These are phyloP conservation scores for Yarrowia sp. DNA, from an alignment of 805 yeast genomes.

Conservation along the genomic window DNA sequence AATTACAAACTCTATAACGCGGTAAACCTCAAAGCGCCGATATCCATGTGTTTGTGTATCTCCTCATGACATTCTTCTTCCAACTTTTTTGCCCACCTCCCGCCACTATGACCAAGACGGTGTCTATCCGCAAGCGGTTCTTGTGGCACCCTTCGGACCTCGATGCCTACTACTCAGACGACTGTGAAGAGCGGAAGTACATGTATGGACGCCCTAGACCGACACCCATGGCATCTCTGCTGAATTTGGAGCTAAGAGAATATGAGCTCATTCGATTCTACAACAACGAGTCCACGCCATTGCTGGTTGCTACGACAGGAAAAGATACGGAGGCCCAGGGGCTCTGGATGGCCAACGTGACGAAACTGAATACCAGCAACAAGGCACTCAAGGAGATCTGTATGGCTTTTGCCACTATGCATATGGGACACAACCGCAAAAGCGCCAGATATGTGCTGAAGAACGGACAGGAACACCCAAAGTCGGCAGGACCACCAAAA, in stretches of 20 bases:
- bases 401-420: constrained; percentile 7
- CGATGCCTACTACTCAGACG: background rate
- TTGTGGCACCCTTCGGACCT: background rate
- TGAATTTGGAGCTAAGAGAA: background rate
- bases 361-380: background rate
- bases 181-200: background rate
- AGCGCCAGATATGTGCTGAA: background rate
- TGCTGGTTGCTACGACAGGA: background rate
- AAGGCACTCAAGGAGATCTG: background rate
- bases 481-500: background rate
- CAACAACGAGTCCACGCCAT: background rate
- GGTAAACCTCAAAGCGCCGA: no score
- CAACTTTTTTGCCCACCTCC: no score
- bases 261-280: constrained; percentile 1
- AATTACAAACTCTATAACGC: no score
- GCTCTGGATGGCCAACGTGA: background rate
- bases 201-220: background rate
- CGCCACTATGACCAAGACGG: background rate
- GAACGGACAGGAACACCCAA: background rate
- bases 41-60: no score
- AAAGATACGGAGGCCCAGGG: background rate
- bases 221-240: background rate
- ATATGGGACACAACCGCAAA: constrained; percentile 6
- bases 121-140: background rate
- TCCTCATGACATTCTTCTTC: no score